These are phyloP conservation scores for Calonectria pseudoturangicola DNA, from an alignment of 2,329 filamentous ascomycete genomes.

Conservation along the genomic window DNA sequence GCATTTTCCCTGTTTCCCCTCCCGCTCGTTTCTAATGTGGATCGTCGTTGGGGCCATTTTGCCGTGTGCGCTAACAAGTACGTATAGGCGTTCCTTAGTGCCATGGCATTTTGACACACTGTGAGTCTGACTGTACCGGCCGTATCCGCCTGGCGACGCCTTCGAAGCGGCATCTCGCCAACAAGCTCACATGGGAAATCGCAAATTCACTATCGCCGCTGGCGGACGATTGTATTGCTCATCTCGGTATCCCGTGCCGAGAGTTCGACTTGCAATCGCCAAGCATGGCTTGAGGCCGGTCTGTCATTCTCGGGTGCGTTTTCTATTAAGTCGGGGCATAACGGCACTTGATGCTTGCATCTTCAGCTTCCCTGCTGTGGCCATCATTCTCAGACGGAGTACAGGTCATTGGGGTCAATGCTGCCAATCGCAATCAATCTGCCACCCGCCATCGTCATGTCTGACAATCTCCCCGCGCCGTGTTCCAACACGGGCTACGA, in stretches of 20 bases:
- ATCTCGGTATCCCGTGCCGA: neutral
- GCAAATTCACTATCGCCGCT: neutral
- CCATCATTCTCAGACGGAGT: slow-evolving; percentile 42
- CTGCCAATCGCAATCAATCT: slow-evolving; percentile 23
- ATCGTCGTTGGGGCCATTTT: neutral
- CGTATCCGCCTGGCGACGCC: slow-evolving; percentile 2
- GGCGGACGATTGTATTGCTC: neutral
- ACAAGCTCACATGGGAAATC: neutral
- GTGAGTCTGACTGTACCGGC: slow-evolving; percentile 20
- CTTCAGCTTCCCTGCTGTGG: neutral
- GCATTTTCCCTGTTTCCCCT: slow-evolving; percentile 1
- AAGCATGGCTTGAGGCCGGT: neutral
- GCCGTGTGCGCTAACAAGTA: slow-evolving; percentile 23
- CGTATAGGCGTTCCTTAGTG: slow-evolving; percentile 5
- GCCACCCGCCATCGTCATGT: slow-evolving; percentile 40
- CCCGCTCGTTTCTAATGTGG: neutral
- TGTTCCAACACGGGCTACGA: slow-evolving; percentile 43
- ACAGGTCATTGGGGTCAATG: neutral
- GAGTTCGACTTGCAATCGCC: neutral
- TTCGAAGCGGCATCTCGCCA: slow-evolving; percentile 14
- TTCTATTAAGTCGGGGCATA: slow-evolving; percentile 1
- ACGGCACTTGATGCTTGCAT: neutral
- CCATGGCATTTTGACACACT: slow-evolving; percentile 13
- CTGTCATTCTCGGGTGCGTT: neutral
- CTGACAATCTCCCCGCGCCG: slow-evolving; percentile 39